phyloP scores from a whole-genome alignment of 306 rosid genomes.

The Acacia crassicarpa region DNA sequence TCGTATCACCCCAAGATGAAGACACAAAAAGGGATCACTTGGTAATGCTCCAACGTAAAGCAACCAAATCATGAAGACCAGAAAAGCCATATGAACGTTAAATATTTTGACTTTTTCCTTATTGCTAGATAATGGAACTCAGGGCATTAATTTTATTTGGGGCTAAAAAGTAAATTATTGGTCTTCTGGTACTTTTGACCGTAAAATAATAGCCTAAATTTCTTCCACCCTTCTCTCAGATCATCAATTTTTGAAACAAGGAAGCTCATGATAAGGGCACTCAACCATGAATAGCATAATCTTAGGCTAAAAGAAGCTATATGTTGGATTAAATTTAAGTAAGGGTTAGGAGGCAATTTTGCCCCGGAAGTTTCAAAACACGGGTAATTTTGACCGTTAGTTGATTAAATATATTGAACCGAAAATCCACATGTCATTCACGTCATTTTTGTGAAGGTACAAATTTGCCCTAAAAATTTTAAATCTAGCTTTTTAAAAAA shows the following conservation, averaged over 20 bases:
- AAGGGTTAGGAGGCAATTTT: not conserved
- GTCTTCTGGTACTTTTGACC: not conserved
- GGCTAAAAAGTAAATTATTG: not conserved
- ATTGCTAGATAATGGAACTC: not conserved
- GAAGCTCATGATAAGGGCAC: too few relatives aligned
- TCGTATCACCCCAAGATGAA: not conserved
- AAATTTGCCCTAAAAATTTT: too few relatives aligned
- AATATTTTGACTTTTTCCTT: constrained; percentile 11
- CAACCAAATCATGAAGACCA: constrained; percentile 24
- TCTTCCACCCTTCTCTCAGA: not conserved
- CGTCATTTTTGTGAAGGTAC: too few relatives aligned
- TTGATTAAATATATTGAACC: too few relatives aligned
- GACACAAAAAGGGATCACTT: not conserved
- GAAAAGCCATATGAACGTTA: constrained; percentile 21
- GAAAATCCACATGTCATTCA: too few relatives aligned
- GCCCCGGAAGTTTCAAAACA: too few relatives aligned
- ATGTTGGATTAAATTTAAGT: not conserved
- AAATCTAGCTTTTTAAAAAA: too few relatives aligned
- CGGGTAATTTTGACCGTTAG: too few relatives aligned
- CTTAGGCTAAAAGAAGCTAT: too few relatives aligned
- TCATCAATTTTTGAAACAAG: not conserved
- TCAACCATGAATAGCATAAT: too few relatives aligned
- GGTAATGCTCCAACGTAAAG: not conserved
- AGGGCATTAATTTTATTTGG: not conserved
- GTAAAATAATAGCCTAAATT: not conserved